These are phyloP conservation scores for Exophiala lecanii-corni DNA, from an alignment of 2,329 filamentous ascomycete genomes.

Conservation along the genomic window DNA sequence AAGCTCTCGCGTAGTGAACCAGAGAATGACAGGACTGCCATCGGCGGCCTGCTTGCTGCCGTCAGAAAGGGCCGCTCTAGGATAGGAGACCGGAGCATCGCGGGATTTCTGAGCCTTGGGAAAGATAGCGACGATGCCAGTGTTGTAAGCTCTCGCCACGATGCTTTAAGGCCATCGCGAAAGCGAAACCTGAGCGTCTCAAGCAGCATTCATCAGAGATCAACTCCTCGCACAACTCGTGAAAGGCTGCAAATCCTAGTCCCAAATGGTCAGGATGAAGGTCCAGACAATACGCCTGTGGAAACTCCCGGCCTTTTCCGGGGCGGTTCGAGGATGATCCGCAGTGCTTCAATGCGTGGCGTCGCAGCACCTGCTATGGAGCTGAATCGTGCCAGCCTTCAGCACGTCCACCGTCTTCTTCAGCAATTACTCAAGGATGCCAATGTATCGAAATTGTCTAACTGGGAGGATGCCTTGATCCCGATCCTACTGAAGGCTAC, in stretches of 20 bases:
- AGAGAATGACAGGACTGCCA: conserved; percentile 69
- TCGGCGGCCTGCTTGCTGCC: conserved; percentile 67
- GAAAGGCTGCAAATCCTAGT: conserved; percentile 46
- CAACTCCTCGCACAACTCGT: conserved; percentile 66
- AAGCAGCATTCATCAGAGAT: conserved; percentile 65
- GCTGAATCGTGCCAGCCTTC: conserved; percentile 78
- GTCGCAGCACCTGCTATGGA: conserved; percentile 70
- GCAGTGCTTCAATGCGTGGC: conserved; percentile 79
- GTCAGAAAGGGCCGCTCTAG: conserved; percentile 71
- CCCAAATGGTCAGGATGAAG: conserved; percentile 35
- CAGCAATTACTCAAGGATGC: conserved; percentile 77
- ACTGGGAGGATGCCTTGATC: conserved; percentile 86
- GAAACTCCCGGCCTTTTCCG: conserved; percentile 20
- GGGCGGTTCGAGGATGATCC: conserved; percentile 53
- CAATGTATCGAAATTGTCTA: conserved; percentile 63
- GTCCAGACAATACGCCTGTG: conserved; percentile 26
- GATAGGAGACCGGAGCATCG: conserved; percentile 68
- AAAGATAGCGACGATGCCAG: conserved; percentile 62
- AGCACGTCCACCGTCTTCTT: conserved; percentile 81
- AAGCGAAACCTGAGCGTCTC: conserved; percentile 80
- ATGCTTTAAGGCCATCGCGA: conserved; percentile 60
- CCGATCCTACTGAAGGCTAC: conserved; percentile 88
- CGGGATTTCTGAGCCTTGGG: conserved; percentile 63
- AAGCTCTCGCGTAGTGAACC: conserved; percentile 57
- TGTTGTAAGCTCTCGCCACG: conserved; percentile 56